Percentiles rank a stretch among this genome's conserved stretches.
These are phyloP conservation scores for Exophiala dermatitidis DNA, from an alignment of 2,329 filamentous ascomycete species.

Conservation along the genomic window DNA sequence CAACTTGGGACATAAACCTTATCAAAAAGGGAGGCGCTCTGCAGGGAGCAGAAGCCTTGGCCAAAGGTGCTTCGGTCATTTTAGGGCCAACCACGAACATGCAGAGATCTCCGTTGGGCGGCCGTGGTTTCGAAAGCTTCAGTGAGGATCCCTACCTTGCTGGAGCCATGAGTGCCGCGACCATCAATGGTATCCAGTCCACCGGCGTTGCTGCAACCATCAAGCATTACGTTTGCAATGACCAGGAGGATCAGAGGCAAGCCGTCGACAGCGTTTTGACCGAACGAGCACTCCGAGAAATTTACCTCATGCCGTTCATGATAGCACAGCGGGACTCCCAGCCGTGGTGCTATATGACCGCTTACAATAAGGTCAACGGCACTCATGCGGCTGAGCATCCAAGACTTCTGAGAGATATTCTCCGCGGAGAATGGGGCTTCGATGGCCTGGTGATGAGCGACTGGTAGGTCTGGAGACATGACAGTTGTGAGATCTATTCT, in stretches of 20 bases:
- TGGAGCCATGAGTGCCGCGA: conserved; percentile 63
- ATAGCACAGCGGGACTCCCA: conserved; percentile 51
- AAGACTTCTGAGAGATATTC: conserved; percentile 37
- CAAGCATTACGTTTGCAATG: conserved; percentile 54
- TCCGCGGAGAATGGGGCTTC: conserved; percentile 43
- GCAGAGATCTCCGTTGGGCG: conserved; percentile 75
- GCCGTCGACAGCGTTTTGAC: conserved; percentile 39
- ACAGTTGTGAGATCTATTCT: not conserved
- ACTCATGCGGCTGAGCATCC: conserved; percentile 40
- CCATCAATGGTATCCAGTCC: conserved; percentile 65
- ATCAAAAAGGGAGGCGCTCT: conserved; percentile 63
- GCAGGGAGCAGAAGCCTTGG: conserved; percentile 63
- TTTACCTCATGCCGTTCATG: conserved; percentile 59
- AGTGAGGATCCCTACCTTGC: conserved; percentile 75
- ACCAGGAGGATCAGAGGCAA: conserved; percentile 42
- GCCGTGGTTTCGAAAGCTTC: conserved; percentile 79
- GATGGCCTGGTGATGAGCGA: conserved; percentile 43
- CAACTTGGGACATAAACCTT: conserved; percentile 69
- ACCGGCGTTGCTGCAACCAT: conserved; percentile 68
- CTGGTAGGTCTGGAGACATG: conserved; percentile 31
- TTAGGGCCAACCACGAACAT: conserved; percentile 74
- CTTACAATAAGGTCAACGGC: conserved; percentile 53
- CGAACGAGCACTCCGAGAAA: conserved; percentile 52
- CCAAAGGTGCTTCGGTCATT: conserved; percentile 65
- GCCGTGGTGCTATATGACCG: conserved; percentile 52